A percentile compares a stretch with the other conserved stretches of the same genome.
phyloP scores from a whole-genome alignment of 441 rosid species.

The Croton laevigatus region DNA sequence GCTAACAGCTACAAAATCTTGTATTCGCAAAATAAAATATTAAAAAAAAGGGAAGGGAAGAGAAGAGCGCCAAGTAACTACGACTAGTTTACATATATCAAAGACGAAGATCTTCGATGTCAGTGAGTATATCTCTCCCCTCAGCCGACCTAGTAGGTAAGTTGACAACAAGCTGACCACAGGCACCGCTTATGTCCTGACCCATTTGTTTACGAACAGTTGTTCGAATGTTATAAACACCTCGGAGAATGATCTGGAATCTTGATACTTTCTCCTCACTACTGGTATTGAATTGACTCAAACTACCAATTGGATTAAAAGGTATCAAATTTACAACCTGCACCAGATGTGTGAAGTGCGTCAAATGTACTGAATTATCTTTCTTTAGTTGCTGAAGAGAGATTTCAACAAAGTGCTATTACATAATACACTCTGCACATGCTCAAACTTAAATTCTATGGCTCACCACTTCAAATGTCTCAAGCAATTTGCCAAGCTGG shows the following conservation, averaged over 20 bases:
- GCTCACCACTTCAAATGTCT: slow-evolving; percentile 83
- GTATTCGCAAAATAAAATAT: background rate
- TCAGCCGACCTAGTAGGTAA: slow-evolving; percentile 37
- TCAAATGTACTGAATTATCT: slow-evolving; percentile 9
- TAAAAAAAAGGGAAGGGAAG: background rate
- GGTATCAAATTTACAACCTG: slow-evolving; percentile 98
- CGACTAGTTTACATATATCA: background rate
- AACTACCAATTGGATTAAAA: slow-evolving; percentile 81
- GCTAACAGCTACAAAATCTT: background rate
- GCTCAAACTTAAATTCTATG: slow-evolving; percentile 3
- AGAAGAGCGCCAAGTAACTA: background rate
- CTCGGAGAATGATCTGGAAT: slow-evolving; percentile 85
- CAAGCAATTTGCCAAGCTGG: slow-evolving; percentile 70
- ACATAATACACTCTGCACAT: background rate
- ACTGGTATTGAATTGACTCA: slow-evolving; percentile 66
- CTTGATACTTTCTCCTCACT: slow-evolving; percentile 47
- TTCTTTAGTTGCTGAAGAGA: background rate
- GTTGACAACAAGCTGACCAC: slow-evolving; percentile 89
- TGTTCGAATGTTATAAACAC: slow-evolving; percentile 66
- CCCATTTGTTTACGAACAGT: slow-evolving; percentile 93
- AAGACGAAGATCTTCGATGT: slow-evolving; percentile 68
- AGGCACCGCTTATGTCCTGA: slow-evolving; percentile 90
- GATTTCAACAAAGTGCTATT: background rate
- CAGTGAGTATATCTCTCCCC: slow-evolving; percentile 36
- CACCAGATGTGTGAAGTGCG: slow-evolving; percentile 8